Conservation (phyloP, 2,329 filamentous ascomycete species). For the Colletotrichum cuscutae region DNA sequence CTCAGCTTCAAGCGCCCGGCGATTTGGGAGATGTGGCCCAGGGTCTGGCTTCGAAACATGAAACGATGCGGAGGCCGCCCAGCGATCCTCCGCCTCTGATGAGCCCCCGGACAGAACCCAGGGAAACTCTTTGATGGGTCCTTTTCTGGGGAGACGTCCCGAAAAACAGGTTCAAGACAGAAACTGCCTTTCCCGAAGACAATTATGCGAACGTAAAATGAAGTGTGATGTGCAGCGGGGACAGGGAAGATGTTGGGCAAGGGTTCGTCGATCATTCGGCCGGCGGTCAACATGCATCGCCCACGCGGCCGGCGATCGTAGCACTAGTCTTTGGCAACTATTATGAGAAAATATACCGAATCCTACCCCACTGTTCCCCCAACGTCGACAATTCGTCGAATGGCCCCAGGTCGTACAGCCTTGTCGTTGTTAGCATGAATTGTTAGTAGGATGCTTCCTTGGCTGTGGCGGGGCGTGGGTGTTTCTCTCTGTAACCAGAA, state of each 20-base stretch:
- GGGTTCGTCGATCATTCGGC: not conserved
- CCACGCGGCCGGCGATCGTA: not conserved
- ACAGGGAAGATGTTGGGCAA: not conserved
- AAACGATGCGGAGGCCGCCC: slow-evolving; percentile 32
- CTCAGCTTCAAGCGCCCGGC: slow-evolving; percentile 17
- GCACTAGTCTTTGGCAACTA: not conserved
- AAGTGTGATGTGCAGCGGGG: not conserved
- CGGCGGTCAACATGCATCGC: not conserved
- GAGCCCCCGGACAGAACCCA: not conserved
- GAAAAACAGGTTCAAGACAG: not conserved
- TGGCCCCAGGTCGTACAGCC: not conserved
- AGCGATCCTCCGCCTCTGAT: slow-evolving; percentile 14
- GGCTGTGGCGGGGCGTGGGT: slow-evolving; percentile 11
- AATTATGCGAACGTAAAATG: slow-evolving; percentile 7
- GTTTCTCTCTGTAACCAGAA: slow-evolving; percentile 19
- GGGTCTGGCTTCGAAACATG: slow-evolving; percentile 24
- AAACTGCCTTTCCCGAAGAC: not conserved
- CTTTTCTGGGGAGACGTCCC: not conserved
- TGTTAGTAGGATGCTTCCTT: not conserved
- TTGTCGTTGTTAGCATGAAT: slow-evolving; percentile 4
- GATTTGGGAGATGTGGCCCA: slow-evolving; percentile 5
- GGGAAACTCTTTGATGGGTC: not conserved
- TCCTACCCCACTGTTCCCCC: not conserved
- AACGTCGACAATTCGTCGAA: not conserved
- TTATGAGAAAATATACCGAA: not conserved